A percentile compares a stretch with the other conserved stretches of the same genome.
phyloP scores from a whole-genome alignment of 148 eudicot species.

The Cornus kousa region DNA sequence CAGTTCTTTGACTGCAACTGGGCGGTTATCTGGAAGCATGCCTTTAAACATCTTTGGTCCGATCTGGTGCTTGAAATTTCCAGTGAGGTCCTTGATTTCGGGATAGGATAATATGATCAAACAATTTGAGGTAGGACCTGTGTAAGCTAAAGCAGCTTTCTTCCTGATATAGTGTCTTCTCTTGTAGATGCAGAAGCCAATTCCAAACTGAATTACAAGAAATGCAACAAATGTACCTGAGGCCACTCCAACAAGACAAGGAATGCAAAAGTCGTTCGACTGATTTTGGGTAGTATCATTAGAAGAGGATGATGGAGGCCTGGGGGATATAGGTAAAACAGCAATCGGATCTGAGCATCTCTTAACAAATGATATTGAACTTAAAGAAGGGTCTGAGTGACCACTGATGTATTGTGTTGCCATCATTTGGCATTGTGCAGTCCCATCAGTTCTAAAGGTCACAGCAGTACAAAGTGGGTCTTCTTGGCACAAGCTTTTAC shows the following conservation, averaged over 20 bases:
- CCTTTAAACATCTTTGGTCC: constrained; percentile 47
- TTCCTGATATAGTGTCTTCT: constrained; percentile 27
- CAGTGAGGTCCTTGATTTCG: constrained; percentile 52
- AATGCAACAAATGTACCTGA: constrained; percentile 35
- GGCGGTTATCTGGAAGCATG: constrained; percentile 26
- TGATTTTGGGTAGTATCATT: constrained; percentile 5
- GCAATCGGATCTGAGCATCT: constrained; percentile 57
- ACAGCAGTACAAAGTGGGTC: constrained; percentile 57
- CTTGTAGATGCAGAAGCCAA: constrained; percentile 43
- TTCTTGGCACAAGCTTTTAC: constrained; percentile 41
- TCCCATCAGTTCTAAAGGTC: constrained; percentile 48
- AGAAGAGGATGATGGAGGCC: constrained; percentile 12
- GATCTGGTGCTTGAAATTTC: constrained; percentile 45
- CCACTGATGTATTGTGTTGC: constrained; percentile 53
- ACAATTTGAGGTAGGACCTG: constrained; percentile 32
- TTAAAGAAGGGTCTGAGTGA: constrained; percentile 38
- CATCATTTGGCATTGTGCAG: constrained; percentile 44
- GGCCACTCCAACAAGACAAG: constrained; percentile 45
- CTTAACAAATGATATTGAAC: constrained; percentile 53
- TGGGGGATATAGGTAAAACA: constrained; percentile 27
- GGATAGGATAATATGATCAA: constrained; percentile 39
- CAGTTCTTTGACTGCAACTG: constrained; percentile 40
- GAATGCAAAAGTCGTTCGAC: constrained; percentile 27
- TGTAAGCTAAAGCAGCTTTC: constrained; percentile 27
- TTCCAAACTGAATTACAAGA: constrained; percentile 33